phyloP scores from a whole-genome alignment of 306 rosid genomes.

The Trifolium repens region DNA sequence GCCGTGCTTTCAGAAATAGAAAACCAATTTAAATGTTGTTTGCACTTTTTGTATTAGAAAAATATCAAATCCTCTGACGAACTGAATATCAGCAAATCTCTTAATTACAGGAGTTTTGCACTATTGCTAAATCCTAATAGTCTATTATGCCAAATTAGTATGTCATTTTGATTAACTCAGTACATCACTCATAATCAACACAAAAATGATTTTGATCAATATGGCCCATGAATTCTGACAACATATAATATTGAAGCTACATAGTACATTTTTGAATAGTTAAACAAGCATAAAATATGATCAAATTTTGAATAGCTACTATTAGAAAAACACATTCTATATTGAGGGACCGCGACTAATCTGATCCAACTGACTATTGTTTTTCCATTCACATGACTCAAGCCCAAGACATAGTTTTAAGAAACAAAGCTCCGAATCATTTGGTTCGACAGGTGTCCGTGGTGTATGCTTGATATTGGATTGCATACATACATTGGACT shows the following conservation, averaged over 20 bases:
- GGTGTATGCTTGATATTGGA: slow-evolving; percentile 7
- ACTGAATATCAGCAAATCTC: background rate
- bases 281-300: background rate
- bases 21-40: background rate
- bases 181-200: background rate
- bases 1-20: background rate
- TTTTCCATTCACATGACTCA: background rate
- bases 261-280: background rate
- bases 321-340: too few species aligned
- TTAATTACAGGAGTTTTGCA: background rate
- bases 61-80: background rate
- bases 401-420: too few species aligned
- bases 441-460: too few species aligned
- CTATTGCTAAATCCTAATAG: background rate
- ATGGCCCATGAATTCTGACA: background rate
- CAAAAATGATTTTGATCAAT: background rate
- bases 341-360: background rate
- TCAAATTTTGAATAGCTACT: background rate
- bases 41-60: background rate
- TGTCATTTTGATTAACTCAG: slow-evolving; percentile 6
- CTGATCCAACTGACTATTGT: background rate
- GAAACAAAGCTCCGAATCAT: too few species aligned
- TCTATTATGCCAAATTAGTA: background rate
- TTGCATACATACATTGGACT: background rate
- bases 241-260: background rate